A percentile compares a stretch with the other conserved stretches of the same genome.
Evolutionary conservation across 2,329 filamentous ascomycete genomes (phyloP).

Genomic region (Thielaviopsis musarum): DNA sequence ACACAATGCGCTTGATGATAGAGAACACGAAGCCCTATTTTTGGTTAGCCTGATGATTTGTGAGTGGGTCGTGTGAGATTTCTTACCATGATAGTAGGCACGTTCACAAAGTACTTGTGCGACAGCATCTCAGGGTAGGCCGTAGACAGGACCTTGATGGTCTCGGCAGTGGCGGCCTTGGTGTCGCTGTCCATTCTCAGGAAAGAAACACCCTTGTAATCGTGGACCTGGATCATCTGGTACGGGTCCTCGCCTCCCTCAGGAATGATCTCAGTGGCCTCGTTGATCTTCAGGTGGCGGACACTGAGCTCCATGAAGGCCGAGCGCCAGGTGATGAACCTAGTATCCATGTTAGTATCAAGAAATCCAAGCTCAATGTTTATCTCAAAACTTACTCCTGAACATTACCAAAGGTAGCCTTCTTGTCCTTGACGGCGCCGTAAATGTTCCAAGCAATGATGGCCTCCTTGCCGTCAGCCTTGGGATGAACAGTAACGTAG

Average conservation of each 20-base stretch:
- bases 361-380: not conserved
- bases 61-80: not conserved
- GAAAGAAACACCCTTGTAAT: conserved; percentile 80
- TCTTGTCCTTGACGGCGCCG: conserved; percentile 63
- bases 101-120: conserved; percentile 92
- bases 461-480: conserved; percentile 36
- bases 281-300: conserved; percentile 51
- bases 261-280: conserved; percentile 53
- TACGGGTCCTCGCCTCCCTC: conserved; percentile 67
- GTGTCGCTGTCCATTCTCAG: conserved; percentile 62
- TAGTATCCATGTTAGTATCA: conserved; percentile 20
- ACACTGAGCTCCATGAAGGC: conserved; percentile 81
- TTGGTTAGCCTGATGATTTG: not conserved
- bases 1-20: conserved; percentile 59
- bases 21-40: conserved; percentile 53
- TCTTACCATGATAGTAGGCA: conserved; percentile 59
- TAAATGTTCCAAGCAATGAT: conserved; percentile 90
- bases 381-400: conserved; percentile 45
- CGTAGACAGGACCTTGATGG: conserved; percentile 62
- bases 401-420: conserved; percentile 69
- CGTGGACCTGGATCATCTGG: conserved; percentile 83
- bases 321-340: conserved; percentile 79
- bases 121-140: conserved; percentile 75
- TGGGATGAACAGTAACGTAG: conserved; percentile 58
- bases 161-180: conserved; percentile 61